phyloP scores from a whole-genome alignment of 352 stramenopile genomes.

The Globisporangium okanoganense region DNA sequence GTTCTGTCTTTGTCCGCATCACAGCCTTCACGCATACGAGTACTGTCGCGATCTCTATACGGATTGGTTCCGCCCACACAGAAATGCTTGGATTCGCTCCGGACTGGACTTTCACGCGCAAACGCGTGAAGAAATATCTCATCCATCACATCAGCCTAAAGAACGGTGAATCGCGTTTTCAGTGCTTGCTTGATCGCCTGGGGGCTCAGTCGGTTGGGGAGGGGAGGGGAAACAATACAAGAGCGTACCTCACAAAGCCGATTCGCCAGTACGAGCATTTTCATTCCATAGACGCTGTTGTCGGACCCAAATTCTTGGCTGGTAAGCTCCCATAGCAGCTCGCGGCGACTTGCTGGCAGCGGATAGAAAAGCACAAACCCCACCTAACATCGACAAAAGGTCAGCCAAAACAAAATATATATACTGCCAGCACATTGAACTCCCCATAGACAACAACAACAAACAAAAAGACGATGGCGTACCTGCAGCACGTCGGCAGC shows the following conservation, averaged over 20 bases:
- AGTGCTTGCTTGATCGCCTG: not conserved
- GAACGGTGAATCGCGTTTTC: not conserved
- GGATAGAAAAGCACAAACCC: conserved; percentile 53
- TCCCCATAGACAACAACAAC: not conserved
- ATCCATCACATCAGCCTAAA: conserved; percentile 22
- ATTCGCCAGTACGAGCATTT: conserved; percentile 21
- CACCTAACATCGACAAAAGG: conserved; percentile 22
- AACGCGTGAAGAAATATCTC: conserved; percentile 19
- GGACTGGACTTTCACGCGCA: not conserved
- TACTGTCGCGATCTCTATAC: not conserved
- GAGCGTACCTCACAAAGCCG: conserved; percentile 24
- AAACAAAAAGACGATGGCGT: not conserved
- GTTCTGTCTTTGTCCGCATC: not conserved
- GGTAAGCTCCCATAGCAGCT: conserved; percentile 24
- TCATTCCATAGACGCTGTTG: conserved; percentile 5
- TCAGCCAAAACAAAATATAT: not conserved
- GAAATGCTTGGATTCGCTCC: not conserved
- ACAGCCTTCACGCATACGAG: not conserved
- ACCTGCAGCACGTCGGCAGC: conserved; percentile 45
- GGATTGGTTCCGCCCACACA: not conserved
- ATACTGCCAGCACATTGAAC: not conserved
- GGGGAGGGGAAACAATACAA: no score
- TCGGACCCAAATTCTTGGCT: not conserved
- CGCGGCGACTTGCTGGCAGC: conserved; percentile 1
- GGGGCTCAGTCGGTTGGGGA: no score